phyloP scores from a whole-genome alignment of 2,329 filamentous ascomycete species.

The Apiospora marii region DNA sequence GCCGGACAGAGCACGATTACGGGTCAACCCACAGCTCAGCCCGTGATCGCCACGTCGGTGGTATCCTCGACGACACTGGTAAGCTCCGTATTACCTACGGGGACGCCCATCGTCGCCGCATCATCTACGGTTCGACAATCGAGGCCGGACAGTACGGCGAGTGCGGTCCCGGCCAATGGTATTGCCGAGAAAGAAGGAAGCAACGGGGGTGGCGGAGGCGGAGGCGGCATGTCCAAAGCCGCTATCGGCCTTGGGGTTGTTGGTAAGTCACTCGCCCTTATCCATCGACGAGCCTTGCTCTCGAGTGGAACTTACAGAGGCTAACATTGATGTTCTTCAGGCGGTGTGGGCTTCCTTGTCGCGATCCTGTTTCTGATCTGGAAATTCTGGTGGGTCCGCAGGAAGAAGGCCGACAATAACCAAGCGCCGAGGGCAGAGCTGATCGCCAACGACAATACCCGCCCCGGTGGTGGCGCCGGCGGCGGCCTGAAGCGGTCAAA shows the following conservation, averaged over 20 bases:
- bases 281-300: neutral
- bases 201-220: neutral
- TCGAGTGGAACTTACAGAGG: neutral
- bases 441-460: neutral
- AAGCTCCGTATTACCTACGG: neutral
- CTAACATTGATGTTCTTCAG: neutral
- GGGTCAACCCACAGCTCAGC: neutral
- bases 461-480: neutral
- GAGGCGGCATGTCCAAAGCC: slow-evolving; percentile 1
- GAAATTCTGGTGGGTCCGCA: slow-evolving; percentile 21
- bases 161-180: neutral
- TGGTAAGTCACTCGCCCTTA: neutral
- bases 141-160: neutral
- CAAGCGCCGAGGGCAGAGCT: neutral
- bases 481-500: slow-evolving; percentile 19
- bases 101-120: neutral
- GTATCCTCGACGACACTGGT: slow-evolving; percentile 1
- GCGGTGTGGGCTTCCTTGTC: slow-evolving; percentile 17
- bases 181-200: neutral
- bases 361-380: slow-evolving; percentile 18
- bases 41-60: slow-evolving; percentile 13
- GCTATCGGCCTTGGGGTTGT: slow-evolving; percentile 13
- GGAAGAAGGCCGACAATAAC: neutral
- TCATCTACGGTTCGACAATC: neutral
- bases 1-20: neutral